A percentile compares a stretch with the other conserved stretches of the same genome.
Conservation (phyloP, 768 basidiomycete genomes). For the Serendipita sp. region DNA sequence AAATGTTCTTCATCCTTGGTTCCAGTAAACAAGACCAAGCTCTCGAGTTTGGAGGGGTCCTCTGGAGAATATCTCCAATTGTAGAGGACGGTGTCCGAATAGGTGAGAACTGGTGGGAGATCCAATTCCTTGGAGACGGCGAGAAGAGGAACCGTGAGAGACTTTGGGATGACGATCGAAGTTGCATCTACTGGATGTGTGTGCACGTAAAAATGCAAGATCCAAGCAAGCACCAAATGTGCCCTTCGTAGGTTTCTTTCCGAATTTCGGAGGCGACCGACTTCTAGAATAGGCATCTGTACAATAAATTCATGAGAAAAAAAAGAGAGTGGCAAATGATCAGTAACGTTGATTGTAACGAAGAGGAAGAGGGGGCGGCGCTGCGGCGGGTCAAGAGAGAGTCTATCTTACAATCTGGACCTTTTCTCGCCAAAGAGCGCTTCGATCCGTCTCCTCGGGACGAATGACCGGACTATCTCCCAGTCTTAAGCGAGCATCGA, state of each 20-base stretch:
- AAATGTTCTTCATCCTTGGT: conserved; percentile 73
- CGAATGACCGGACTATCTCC: conserved; percentile 38
- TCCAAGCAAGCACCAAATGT: conserved; percentile 76
- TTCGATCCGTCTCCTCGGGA: conserved; percentile 30
- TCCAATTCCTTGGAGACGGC: conserved; percentile 52
- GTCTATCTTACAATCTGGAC: conserved; percentile 41
- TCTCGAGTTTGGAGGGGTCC: conserved; percentile 44
- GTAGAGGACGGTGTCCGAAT: conserved; percentile 82
- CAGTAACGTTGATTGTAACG: not conserved
- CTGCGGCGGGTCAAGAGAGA: not conserved
- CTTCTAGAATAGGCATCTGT: conserved; percentile 58
- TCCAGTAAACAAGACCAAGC: conserved; percentile 55
- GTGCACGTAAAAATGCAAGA: conserved; percentile 82
- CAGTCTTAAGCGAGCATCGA: conserved; percentile 34
- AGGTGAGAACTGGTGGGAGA: conserved; percentile 77
- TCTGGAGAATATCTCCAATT: conserved; percentile 28
- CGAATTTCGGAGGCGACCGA: conserved; percentile 33
- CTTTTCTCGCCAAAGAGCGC: conserved; percentile 50
- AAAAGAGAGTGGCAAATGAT: not conserved
- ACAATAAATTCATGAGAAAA: conserved; percentile 10
- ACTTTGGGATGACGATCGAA: conserved; percentile 42
- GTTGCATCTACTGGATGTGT: conserved; percentile 33
- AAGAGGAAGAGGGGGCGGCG: not conserved
- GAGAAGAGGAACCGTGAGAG: conserved; percentile 60
- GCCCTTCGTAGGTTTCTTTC: conserved; percentile 52